These are phyloP conservation scores for Acorus calamus DNA, from an alignment of 106 monocot genomes.

Conservation along the genomic window DNA sequence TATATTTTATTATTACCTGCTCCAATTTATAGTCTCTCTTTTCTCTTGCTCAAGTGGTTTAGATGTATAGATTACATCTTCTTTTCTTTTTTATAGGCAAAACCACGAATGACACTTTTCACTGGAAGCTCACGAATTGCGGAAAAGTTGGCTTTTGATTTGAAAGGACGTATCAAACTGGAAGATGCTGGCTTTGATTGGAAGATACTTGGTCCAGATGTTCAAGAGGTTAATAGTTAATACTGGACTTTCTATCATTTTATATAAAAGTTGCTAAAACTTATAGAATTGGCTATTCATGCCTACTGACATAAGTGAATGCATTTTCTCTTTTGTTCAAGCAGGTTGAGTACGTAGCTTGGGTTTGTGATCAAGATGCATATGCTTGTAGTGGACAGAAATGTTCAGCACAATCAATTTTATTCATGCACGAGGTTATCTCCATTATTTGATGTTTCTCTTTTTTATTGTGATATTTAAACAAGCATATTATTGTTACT, in stretches of 20 bases:
- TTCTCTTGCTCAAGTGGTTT: too few relatives aligned
- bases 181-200: conserved; percentile 99
- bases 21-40: too few relatives aligned
- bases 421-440: conserved; percentile 89
- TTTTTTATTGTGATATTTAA: neutral
- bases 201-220: conserved; percentile 99
- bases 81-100: conserved; percentile 41
- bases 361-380: conserved; percentile 99
- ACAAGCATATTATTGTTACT: too few relatives aligned
- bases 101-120: conserved; percentile 85
- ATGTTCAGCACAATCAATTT: conserved; percentile 92
- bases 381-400: conserved; percentile 99
- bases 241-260: too few relatives aligned
- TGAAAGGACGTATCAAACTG: conserved; percentile 80
- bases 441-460: neutral
- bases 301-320: neutral
- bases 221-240: conserved; percentile 47
- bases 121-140: conserved; percentile 94
- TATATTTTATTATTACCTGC: too few relatives aligned
- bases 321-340: neutral
- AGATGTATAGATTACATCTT: too few relatives aligned
- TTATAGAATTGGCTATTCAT: too few relatives aligned
- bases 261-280: too few relatives aligned
- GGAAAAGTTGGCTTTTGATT: conserved; percentile 71
- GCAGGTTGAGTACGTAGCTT: conserved; percentile 93